Percentiles rank a stretch among this genome's conserved stretches.
These are phyloP conservation scores for Guadua angustifolia DNA, from an alignment of 176 grass and related monocot species.

Conservation along the genomic window DNA sequence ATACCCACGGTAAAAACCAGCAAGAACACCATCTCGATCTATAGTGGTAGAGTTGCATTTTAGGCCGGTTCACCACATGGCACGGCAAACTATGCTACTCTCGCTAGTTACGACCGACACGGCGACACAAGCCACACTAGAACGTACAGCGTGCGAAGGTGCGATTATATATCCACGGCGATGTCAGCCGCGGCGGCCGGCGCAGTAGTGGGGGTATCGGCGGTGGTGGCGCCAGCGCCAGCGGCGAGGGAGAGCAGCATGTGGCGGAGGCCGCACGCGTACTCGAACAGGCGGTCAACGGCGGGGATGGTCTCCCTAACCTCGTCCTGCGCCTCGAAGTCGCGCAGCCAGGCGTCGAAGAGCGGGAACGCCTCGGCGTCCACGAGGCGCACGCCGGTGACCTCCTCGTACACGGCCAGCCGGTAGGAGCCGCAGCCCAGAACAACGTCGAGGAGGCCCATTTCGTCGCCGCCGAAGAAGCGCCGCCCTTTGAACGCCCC, in stretches of 20 bases:
- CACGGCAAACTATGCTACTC: constrained; percentile 13
- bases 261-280: constrained; percentile 68
- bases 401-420: constrained; percentile 85
- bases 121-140: background rate
- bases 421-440: constrained; percentile 87
- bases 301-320: constrained; percentile 76
- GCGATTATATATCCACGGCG: constrained; percentile 62
- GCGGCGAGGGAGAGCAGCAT: constrained; percentile 65
- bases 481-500: constrained; percentile 68
- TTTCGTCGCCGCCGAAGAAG: constrained; percentile 78
- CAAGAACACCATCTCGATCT: background rate
- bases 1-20: background rate
- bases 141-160: background rate
- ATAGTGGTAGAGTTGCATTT: constrained; percentile 15
- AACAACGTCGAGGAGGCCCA: constrained; percentile 73
- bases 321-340: constrained; percentile 73
- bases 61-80: constrained; percentile 31
- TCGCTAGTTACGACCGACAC: background rate
- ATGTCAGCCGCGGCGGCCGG: constrained; percentile 48
- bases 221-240: background rate
- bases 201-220: background rate
- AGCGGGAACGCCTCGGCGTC: constrained; percentile 72
- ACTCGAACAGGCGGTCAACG: constrained; percentile 77
- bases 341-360: constrained; percentile 73
- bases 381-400: constrained; percentile 75